Conservation (phyloP, 768 basidiomycete species). For the Lentinula edodes region DNA sequence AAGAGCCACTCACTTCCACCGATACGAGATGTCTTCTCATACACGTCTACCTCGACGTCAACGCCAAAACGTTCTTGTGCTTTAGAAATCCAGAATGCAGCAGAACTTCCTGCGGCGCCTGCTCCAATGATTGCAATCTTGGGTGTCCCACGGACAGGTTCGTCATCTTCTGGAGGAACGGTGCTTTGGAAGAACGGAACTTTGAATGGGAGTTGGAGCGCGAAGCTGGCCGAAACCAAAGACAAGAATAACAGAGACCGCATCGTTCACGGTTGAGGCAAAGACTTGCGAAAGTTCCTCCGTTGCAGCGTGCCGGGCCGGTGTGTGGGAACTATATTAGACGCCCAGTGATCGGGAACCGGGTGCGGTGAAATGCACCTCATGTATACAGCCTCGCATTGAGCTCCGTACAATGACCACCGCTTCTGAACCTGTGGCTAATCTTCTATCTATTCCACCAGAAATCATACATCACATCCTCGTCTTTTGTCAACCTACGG, state of each 20-base stretch:
- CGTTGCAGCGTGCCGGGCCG: not conserved
- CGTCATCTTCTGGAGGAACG: constrained; percentile 14
- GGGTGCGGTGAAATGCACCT: not conserved
- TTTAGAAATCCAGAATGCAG: constrained; percentile 80
- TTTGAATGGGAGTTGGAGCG: constrained; percentile 46
- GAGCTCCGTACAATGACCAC: not conserved
- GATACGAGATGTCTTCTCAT: constrained; percentile 69
- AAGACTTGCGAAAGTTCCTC: not conserved
- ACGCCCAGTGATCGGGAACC: not conserved
- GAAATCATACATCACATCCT: constrained; percentile 61
- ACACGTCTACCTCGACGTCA: constrained; percentile 77
- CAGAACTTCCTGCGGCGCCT: constrained; percentile 81
- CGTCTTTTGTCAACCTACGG: constrained; percentile 46
- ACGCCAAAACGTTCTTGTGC: constrained; percentile 68
- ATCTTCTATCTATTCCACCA: constrained; percentile 35
- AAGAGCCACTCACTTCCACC: constrained; percentile 70
- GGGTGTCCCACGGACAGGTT: constrained; percentile 25
- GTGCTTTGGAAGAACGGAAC: constrained; percentile 48
- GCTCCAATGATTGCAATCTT: constrained; percentile 83
- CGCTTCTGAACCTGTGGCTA: not conserved
- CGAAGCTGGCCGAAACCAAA: constrained; percentile 2
- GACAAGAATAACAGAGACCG: not conserved
- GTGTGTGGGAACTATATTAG: not conserved
- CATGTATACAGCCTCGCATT: not conserved
- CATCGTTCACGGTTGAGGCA: not conserved